Percentiles rank a stretch among this genome's conserved stretches.
Evolutionary conservation across 306 rosid genomes (phyloP).

Genomic region (Corylus heterophylla): DNA sequence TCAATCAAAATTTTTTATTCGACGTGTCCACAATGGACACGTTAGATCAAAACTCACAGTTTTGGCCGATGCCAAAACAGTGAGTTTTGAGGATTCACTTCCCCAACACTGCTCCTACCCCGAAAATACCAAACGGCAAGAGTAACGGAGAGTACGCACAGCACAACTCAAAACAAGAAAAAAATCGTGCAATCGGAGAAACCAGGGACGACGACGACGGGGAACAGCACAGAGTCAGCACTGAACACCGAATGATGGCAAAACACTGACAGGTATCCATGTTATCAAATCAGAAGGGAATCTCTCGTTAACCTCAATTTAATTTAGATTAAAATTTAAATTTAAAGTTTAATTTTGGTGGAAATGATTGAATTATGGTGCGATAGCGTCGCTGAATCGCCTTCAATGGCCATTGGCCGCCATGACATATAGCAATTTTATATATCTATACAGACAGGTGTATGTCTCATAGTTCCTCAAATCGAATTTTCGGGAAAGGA

Average conservation of each 20-base stretch:
- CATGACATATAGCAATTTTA: conserved; percentile 26
- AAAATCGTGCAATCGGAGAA: not conserved
- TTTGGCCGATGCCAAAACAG: too few relatives aligned
- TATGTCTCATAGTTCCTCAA: conserved; percentile 27
- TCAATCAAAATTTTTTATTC: too few relatives aligned
- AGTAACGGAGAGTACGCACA: not conserved
- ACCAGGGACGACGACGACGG: too few relatives aligned
- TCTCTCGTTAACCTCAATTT: not conserved
- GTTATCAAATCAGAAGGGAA: not conserved
- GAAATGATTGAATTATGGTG: conserved; percentile 30
- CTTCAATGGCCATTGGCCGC: conserved; percentile 55
- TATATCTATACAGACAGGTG: conserved; percentile 28
- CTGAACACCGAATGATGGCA: not conserved
- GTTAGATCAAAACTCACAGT: too few relatives aligned
- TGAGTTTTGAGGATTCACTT: too few relatives aligned
- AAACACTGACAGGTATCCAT: not conserved
- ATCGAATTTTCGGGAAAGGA: too few relatives aligned
- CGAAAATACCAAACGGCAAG: conserved; percentile 12
- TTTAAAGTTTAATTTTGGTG: conserved; percentile 5
- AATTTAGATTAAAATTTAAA: conserved; percentile 15
- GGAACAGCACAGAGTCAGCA: too few relatives aligned
- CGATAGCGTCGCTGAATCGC: conserved; percentile 37
- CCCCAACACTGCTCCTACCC: too few relatives aligned
- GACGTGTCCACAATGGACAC: too few relatives aligned
- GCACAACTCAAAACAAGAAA: not conserved